phyloP scores from a whole-genome alignment of 108 stramenopile species.

The Fistulifera pelliculosa region DNA sequence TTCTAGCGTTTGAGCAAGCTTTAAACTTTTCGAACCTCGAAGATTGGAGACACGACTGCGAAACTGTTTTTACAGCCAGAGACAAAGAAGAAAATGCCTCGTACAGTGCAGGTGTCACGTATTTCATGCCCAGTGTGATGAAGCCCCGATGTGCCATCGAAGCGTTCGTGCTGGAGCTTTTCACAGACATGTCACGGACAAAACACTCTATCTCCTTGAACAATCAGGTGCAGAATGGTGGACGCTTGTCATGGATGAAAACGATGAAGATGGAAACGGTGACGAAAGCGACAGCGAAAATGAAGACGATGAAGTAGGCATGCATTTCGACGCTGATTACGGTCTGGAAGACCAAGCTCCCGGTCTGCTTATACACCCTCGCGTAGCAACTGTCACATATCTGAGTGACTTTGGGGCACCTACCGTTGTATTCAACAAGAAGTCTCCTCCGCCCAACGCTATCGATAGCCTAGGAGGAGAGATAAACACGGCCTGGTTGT shows the following conservation, averaged over 20 bases:
- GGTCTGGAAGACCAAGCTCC: constrained; percentile 73
- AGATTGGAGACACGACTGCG: constrained; percentile 48
- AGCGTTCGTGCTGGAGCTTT: constrained; percentile 58
- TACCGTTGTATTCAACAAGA: constrained; percentile 60
- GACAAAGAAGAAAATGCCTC: constrained; percentile 52
- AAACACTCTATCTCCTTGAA: constrained; percentile 42
- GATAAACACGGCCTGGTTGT: constrained; percentile 63
- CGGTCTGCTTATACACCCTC: constrained; percentile 57
- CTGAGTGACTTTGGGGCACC: constrained; percentile 76
- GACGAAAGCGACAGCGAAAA: constrained; percentile 2
- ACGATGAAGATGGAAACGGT: background rate
- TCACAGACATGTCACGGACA: constrained; percentile 29
- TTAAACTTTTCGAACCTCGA: constrained; percentile 12
- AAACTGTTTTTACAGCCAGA: constrained; percentile 67
- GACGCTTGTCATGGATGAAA: constrained; percentile 74
- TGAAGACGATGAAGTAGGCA: constrained; percentile 50
- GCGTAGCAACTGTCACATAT: constrained; percentile 86
- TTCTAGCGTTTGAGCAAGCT: constrained; percentile 42
- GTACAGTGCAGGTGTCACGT: constrained; percentile 73
- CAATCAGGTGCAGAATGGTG: constrained; percentile 89
- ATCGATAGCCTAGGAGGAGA: constrained; percentile 45
- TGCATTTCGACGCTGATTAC: constrained; percentile 91
- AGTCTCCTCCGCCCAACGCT: constrained; percentile 47
- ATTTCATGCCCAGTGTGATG: constrained; percentile 72
- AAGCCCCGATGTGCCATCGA: constrained; percentile 81